A percentile compares a stretch with the other conserved stretches of the same genome.
Conservation (phyloP, 2,329 filamentous ascomycete species). For the Talaromyces marneffei region DNA sequence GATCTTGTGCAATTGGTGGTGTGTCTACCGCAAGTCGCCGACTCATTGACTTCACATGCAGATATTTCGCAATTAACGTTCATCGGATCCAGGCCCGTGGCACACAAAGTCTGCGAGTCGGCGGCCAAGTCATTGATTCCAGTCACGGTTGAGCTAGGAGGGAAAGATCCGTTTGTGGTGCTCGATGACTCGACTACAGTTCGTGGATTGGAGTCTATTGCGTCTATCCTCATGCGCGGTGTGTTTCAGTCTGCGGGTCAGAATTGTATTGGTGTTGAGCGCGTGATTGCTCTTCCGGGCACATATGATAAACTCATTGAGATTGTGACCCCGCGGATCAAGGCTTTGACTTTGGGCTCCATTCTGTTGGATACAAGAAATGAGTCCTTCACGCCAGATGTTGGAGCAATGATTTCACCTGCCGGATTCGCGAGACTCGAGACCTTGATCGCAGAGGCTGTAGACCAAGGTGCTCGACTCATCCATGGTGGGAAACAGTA, state of each 20-base stretch:
- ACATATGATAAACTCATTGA: slow-evolving; percentile 68
- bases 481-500: slow-evolving; percentile 71
- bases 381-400: slow-evolving; percentile 49
- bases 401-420: slow-evolving; percentile 85
- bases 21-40: slow-evolving; percentile 81
- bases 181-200: slow-evolving; percentile 66
- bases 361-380: slow-evolving; percentile 48
- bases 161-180: slow-evolving; percentile 87
- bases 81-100: slow-evolving; percentile 83
- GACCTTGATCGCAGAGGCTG: slow-evolving; percentile 67
- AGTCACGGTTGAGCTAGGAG: slow-evolving; percentile 83
- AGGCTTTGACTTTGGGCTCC: slow-evolving; percentile 68
- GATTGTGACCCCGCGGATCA: slow-evolving; percentile 67
- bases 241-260: slow-evolving; percentile 94
- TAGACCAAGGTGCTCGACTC: slow-evolving; percentile 70
- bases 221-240: slow-evolving; percentile 79
- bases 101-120: slow-evolving; percentile 78
- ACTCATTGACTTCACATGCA: slow-evolving; percentile 76
- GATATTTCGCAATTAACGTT: slow-evolving; percentile 87
- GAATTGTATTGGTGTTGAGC: slow-evolving; percentile 96
- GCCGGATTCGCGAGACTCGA: slow-evolving; percentile 72
- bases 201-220: slow-evolving; percentile 61
- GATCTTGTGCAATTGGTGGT: slow-evolving; percentile 76
- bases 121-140: slow-evolving; percentile 83
- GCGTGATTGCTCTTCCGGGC: slow-evolving; percentile 73